Base-by-base conservation (phyloP, 1,139 yeast genomes). In the Sugiyamaella neomexicana region DNA sequence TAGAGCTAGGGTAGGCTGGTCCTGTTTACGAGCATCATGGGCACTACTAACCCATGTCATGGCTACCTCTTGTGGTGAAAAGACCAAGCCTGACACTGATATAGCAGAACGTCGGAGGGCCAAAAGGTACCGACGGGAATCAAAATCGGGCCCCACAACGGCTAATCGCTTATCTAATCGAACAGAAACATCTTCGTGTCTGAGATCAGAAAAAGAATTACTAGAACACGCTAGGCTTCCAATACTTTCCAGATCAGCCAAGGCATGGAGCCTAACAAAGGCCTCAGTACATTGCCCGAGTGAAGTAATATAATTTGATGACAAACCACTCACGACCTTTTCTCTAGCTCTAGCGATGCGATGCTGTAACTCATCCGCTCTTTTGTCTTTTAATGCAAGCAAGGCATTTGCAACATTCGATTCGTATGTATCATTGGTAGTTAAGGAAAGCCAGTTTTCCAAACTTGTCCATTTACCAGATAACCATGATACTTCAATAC, bases 1-100 rank as follows among this genome's bases (percentile, higher is more conserved):
- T 1, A 93, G 82, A 0, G 98, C 86, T 41, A 89, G 76, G 60
- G 89, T 95, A 17, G 85, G 73, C 56, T 93, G 78, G 17, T 82
- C 80, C 57, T 84, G 82, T 58, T 82, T 80, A 54, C 97, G 73
- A 3, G 96, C 85, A 43, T 86, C 75, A 46, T 78, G 76, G 0
- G 97, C 84, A 46, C 85, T 79, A 37, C 76, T 72, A 23, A 89
- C 74, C 72, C 85, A 80, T 0, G 83, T 78, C 25, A 78, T 75
- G 4, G 76, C 75, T n/a, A 80, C 67, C 56, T 76, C 79, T 1
- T 62, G 64, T 5, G 68, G 61, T 5, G 81, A 73, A 12, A 72
- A 70, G 7, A 65, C 58, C 5, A 74, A 64, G 1, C 74, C 69
- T 12, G 74, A 70, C 2, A 82, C 63, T 16, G 75, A 70, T 55